These are phyloP conservation scores for Colletotrichum theobromicola DNA, from an alignment of 2,329 filamentous ascomycete species.

Conservation along the genomic window DNA sequence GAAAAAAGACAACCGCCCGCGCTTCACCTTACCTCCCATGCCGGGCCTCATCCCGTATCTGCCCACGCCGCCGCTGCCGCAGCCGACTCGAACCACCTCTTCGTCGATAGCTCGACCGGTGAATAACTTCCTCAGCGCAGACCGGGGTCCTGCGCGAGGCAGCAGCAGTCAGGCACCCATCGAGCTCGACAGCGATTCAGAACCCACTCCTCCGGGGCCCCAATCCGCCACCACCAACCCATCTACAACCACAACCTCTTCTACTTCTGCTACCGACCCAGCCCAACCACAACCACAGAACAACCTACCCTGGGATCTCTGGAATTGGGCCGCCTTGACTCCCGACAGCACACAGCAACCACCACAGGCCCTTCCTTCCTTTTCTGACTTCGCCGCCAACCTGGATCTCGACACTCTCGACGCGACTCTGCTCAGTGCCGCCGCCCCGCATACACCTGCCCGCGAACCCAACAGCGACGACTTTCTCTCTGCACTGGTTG, in stretches of 20 bases:
- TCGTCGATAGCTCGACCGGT: neutral
- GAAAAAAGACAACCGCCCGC: neutral
- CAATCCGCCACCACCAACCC: neutral
- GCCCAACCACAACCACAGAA: neutral
- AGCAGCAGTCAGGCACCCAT: constrained; percentile 16
- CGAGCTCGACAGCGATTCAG: constrained; percentile 11
- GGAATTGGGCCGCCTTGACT: neutral
- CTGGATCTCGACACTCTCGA: neutral
- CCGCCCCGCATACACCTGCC: constrained; percentile 21
- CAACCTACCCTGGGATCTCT: neutral
- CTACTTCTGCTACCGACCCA: neutral
- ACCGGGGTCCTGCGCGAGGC: neutral
- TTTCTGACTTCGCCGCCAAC: constrained; percentile 10
- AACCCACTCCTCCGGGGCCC: neutral
- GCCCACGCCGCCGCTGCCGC: constrained; percentile 14
- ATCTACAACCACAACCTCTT: neutral
- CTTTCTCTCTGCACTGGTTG: constrained; percentile 29
- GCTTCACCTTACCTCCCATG: constrained; percentile 11
- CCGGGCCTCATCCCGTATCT: constrained; percentile 15
- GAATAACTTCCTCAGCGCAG: neutral
- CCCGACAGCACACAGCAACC: neutral
- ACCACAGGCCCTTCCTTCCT: constrained; percentile 8
- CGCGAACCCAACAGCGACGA: constrained; percentile 20
- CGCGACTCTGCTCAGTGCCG: neutral
- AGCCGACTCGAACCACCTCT: neutral